A percentile compares a stretch with the other conserved stretches of the same genome.
These are phyloP conservation scores for Cenchrus fungigraminus DNA, from an alignment of 176 grass and related monocot genomes.

Conservation along the genomic window DNA sequence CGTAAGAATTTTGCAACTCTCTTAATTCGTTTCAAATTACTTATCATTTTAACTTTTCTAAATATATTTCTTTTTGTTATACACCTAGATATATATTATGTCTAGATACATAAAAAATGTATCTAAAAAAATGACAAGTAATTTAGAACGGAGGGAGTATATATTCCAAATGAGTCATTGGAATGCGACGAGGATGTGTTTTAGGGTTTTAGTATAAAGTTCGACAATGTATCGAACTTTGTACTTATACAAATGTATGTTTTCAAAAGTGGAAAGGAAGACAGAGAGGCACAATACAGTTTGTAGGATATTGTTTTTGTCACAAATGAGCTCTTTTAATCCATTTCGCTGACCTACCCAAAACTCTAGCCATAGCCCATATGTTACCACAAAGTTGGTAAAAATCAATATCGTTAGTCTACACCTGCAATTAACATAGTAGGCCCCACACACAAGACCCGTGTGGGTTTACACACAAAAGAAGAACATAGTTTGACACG, in stretches of 20 bases:
- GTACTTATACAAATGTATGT: not conserved
- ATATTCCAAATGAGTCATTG: not conserved
- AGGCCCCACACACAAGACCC: not conserved
- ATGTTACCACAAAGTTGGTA: not conserved
- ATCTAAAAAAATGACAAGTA: too few relatives aligned
- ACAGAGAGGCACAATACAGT: too few relatives aligned
- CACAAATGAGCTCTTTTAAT: not conserved
- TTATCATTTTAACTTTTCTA: too few relatives aligned
- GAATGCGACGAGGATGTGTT: too few relatives aligned
- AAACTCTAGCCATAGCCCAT: too few relatives aligned
- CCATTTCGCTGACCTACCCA: too few relatives aligned
- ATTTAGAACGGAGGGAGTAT: too few relatives aligned
- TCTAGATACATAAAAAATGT: too few relatives aligned
- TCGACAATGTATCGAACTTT: not conserved
- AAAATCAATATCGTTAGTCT: not conserved
- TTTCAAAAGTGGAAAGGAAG: not conserved
- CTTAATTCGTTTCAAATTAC: too few relatives aligned
- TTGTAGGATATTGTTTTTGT: not conserved
- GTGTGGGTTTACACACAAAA: not conserved
- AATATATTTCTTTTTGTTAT: too few relatives aligned
- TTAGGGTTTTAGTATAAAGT: too few relatives aligned
- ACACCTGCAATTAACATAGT: not conserved
- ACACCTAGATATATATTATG: too few relatives aligned
- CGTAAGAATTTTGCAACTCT: not conserved
- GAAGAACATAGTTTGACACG: not conserved